Percentiles rank a stretch among this genome's conserved stretches.
Evolutionary conservation across 78 protist genomes (phyloP).

Genomic region (Pigoraptor vietnamica): DNA sequence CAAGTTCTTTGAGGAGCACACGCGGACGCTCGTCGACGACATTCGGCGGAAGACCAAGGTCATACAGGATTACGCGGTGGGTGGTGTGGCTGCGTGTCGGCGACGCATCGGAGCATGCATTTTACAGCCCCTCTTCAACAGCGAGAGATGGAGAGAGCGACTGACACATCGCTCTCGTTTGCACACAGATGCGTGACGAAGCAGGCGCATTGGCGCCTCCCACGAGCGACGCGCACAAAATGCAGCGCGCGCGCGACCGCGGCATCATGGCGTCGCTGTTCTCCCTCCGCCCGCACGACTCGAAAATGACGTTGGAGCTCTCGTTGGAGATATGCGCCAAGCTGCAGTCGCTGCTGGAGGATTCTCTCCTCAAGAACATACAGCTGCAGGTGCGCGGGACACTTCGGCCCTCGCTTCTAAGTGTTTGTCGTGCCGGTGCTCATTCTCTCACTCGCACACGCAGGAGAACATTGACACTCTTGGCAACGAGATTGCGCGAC

Average conservation of each 20-base stretch:
- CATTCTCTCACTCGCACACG: no score
- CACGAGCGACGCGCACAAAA: background rate
- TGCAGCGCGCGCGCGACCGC: background rate
- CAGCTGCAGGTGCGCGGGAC: background rate
- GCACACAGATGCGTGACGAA: background rate
- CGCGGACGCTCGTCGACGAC: background rate
- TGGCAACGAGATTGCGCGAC: background rate
- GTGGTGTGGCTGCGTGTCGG: background rate
- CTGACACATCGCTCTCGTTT: background rate
- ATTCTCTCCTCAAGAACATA: background rate
- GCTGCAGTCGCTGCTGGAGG: background rate
- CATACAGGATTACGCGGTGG: background rate
- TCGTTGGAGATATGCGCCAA: background rate
- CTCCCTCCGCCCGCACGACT: background rate
- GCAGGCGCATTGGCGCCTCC: background rate
- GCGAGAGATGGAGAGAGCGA: no score
- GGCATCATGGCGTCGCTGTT: conserved; percentile 1
- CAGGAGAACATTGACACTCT: background rate
- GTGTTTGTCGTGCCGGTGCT: background rate
- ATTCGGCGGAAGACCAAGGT: background rate
- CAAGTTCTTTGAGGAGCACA: background rate
- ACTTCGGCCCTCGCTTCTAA: background rate
- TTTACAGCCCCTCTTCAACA: no score
- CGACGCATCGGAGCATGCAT: no score
- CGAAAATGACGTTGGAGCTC: background rate